Base-by-base conservation (phyloP, 495 filamentous ascomycete genomes). In the Hypoxylon rickii region DNA sequence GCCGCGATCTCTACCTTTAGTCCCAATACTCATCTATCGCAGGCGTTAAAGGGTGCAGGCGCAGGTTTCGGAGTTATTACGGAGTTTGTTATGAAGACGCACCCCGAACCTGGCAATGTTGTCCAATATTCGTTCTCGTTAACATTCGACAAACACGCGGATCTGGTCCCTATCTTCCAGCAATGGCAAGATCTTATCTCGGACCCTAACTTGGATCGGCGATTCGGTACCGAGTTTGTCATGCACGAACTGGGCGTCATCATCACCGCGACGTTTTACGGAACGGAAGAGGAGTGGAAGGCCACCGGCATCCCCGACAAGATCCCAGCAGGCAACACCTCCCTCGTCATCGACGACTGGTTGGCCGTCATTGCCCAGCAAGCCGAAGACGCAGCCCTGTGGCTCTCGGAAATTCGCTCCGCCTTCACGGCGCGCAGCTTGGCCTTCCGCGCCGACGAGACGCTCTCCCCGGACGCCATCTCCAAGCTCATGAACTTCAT, bases 1-100 rank as follows among this genome's bases (percentile, higher is more conserved):
- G 57, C 22, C 0, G 31, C 33, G 0, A 11, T 16, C 4, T 17
- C 15, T 15, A 20, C n/a, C 13, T 40, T 37, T 4, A 52, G 33
- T 0, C 24, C 47, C 7, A 19, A 46, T 32, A 24, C 67, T 63
- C 41, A 51, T 40, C 6, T 37, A 29, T 32, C 16, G 38, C 60
- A 78, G 73, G 81, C 79, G 10, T 61, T 87, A 29, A 77, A 75
- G 51, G 85, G 85, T 6, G 83, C 86, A 1, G 84, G 75, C 13
- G 78, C 82, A 15, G 80, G 79, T 15, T 85, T 88, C 44, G 86
- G 84, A 38, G 74, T 89, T 49, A 75, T 87, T 51, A 87, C 83
- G 24, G 77, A 78, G 37, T 88, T 89, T 55, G 78, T 85, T 20
- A 44, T 89, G 13, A 71, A 73, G 44, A 89, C 85, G 0, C 74